Percentiles rank a stretch among this genome's conserved stretches.
Conservation (phyloP, 495 filamentous ascomycete genomes). For the Letharia lupina region DNA sequence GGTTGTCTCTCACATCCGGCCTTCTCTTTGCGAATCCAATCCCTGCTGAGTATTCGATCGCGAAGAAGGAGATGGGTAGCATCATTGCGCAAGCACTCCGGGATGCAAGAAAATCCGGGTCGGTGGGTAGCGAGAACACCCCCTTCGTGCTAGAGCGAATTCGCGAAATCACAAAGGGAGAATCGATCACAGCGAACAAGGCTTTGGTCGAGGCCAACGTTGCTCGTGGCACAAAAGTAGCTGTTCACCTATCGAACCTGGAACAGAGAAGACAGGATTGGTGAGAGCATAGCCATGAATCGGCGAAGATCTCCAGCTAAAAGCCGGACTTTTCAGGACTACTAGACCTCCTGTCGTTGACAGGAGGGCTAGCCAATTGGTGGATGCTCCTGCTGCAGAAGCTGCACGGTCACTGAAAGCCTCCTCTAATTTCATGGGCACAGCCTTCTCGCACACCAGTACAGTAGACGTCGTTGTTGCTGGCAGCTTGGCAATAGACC, state of each 20-base stretch:
- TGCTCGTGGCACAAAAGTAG: constrained; percentile 66
- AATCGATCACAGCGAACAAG: constrained; percentile 65
- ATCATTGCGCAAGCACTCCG: constrained; percentile 65
- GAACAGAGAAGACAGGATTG: constrained; percentile 34
- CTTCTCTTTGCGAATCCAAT: constrained; percentile 85
- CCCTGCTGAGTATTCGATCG: constrained; percentile 59
- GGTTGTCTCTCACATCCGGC: constrained; percentile 60
- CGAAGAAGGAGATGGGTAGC: constrained; percentile 61
- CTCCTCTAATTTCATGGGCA: not conserved
- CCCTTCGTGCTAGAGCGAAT: constrained; percentile 80
- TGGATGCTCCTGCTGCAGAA: not conserved
- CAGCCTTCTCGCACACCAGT: constrained; percentile 5
- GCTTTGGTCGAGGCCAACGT: constrained; percentile 77
- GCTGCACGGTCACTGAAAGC: not conserved
- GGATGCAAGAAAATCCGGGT: constrained; percentile 60
- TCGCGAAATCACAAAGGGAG: constrained; percentile 65
- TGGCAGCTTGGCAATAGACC: constrained; percentile 80
- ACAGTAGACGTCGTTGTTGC: constrained; percentile 68
- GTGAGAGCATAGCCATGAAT: constrained; percentile 31
- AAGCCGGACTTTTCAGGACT: not conserved
- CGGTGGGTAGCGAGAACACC: constrained; percentile 71
- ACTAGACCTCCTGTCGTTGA: not conserved
- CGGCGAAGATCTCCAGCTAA: constrained; percentile 6
- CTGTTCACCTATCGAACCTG: constrained; percentile 63
- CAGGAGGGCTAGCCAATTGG: not conserved